phyloP scores from a whole-genome alignment of 1,284 basidiomycete genomes.

The Peniophora sp. region DNA sequence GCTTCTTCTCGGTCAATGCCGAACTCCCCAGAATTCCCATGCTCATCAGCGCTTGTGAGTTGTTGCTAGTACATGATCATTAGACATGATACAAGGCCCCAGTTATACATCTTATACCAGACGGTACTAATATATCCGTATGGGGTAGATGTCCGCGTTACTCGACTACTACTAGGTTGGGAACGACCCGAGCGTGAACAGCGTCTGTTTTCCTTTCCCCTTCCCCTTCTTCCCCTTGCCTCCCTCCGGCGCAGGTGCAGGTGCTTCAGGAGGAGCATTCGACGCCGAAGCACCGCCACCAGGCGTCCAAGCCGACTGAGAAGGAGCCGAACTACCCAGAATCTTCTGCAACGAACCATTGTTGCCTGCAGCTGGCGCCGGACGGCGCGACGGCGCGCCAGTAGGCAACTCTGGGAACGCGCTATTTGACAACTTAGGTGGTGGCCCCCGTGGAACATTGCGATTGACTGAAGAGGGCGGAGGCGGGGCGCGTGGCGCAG shows the following conservation, averaged over 20 bases:
- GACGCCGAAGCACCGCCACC: constrained; percentile 13
- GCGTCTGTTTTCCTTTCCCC: constrained; percentile 76
- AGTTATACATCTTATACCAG: too few species aligned
- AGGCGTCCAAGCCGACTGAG: constrained; percentile 43
- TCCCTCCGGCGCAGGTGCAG: constrained; percentile 4
- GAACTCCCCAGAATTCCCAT: too few species aligned
- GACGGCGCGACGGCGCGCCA: constrained; percentile 25
- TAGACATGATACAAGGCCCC: too few species aligned
- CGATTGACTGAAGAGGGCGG: constrained; percentile 14
- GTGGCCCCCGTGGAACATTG: constrained; percentile 21
- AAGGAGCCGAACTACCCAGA: constrained; percentile 43
- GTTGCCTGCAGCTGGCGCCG: constrained; percentile 50
- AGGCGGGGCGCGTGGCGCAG: constrained; percentile 12
- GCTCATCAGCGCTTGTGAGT: too few species aligned
- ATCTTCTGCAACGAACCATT: constrained; percentile 68
- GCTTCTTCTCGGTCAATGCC: too few species aligned
- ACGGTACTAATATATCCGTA: too few species aligned
- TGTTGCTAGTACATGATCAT: too few species aligned
- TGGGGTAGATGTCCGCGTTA: too few species aligned
- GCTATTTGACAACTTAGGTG: constrained; percentile 42
- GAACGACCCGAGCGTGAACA: constrained; percentile 66
- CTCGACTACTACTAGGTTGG: constrained; percentile 29
- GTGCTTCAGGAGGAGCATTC: constrained; percentile 11
- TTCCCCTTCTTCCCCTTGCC: constrained; percentile 66
- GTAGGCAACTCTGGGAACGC: constrained; percentile 69